phyloP scores from a whole-genome alignment of 2,329 filamentous ascomycete genomes.

The Colletotrichum eremochloae region DNA sequence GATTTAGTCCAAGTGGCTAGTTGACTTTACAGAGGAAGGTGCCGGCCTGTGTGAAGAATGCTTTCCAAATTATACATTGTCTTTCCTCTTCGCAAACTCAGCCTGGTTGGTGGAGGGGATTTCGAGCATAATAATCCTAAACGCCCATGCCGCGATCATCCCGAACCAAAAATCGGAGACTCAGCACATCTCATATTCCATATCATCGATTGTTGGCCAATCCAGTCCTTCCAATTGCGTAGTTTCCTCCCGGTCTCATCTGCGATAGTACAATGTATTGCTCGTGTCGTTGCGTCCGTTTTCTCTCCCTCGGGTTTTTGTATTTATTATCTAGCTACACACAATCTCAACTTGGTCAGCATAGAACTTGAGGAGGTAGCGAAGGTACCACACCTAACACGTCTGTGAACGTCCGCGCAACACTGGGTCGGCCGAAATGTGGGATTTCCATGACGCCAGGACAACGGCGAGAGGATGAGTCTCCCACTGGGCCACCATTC shows the following conservation, averaged over 20 bases:
- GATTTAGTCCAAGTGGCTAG: slow-evolving; percentile 1
- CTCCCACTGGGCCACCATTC: background rate
- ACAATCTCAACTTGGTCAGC: background rate
- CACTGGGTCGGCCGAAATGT: slow-evolving; percentile 17
- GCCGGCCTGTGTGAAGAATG: slow-evolving; percentile 25
- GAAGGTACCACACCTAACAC: slow-evolving; percentile 11
- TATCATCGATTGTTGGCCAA: background rate
- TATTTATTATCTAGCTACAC: slow-evolving; percentile 1
- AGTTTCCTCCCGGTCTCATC: background rate
- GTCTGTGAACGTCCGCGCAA: slow-evolving; percentile 38
- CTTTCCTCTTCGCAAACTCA: background rate
- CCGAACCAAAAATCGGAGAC: background rate
- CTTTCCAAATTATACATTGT: background rate
- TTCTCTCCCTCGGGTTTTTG: background rate
- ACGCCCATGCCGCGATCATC: background rate
- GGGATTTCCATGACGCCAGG: slow-evolving; percentile 27
- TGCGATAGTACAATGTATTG: background rate
- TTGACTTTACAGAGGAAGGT: slow-evolving; percentile 17
- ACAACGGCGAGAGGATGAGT: slow-evolving; percentile 22
- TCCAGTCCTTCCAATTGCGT: background rate
- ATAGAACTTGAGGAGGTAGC: slow-evolving; percentile 7
- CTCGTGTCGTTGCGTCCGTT: background rate
- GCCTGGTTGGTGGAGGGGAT: background rate
- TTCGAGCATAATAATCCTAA: background rate
- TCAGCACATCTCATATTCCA: background rate